A percentile compares a stretch with the other conserved stretches of the same genome.
phyloP scores from a whole-genome alignment of 1,284 basidiomycete genomes.

The Ganoderma lingzhi region DNA sequence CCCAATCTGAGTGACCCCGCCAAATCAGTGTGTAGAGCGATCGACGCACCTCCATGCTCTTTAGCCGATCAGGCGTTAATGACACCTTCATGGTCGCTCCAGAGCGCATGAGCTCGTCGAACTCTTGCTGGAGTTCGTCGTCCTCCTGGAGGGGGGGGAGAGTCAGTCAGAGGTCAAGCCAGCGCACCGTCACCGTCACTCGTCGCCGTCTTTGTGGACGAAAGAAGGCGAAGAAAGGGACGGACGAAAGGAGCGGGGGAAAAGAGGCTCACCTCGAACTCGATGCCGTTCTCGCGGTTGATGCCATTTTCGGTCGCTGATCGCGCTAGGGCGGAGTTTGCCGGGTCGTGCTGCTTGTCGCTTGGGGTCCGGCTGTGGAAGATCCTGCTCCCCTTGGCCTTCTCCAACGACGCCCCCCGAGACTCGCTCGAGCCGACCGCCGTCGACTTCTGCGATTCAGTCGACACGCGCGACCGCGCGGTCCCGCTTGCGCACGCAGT shows the following conservation, averaged over 20 bases:
- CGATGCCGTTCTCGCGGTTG: slow-evolving; percentile 34
- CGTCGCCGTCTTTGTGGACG: background rate
- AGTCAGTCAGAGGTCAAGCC: background rate
- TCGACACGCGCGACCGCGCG: slow-evolving; percentile 48
- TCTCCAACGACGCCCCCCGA: slow-evolving; percentile 63
- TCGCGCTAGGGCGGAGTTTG: slow-evolving; percentile 32
- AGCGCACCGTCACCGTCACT: background rate
- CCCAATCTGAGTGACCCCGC: slow-evolving; percentile 10
- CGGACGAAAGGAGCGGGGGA: slow-evolving; percentile 10
- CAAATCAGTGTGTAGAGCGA: slow-evolving; percentile 29
- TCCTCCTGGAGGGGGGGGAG: slow-evolving; percentile 52
- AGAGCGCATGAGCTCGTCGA: slow-evolving; percentile 90
- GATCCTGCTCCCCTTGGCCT: slow-evolving; percentile 64
- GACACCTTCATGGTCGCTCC: slow-evolving; percentile 94
- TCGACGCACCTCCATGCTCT: slow-evolving; percentile 83
- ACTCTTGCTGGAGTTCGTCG: slow-evolving; percentile 73
- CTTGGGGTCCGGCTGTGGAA: slow-evolving; percentile 49
- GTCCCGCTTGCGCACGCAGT: slow-evolving; percentile 14
- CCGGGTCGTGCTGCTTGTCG: slow-evolving; percentile 37
- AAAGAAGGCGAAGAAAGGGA: background rate
- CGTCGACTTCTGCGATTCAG: slow-evolving; percentile 46
- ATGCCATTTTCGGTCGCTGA: slow-evolving; percentile 45
- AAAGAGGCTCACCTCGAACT: slow-evolving; percentile 36
- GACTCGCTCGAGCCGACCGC: slow-evolving; percentile 39
- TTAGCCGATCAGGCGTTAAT: slow-evolving; percentile 90